A percentile compares a stretch with the other conserved stretches of the same genome.
These are phyloP conservation scores for Ogataea salicorniae DNA, from an alignment of 805 yeast species.

Conservation along the genomic window DNA sequence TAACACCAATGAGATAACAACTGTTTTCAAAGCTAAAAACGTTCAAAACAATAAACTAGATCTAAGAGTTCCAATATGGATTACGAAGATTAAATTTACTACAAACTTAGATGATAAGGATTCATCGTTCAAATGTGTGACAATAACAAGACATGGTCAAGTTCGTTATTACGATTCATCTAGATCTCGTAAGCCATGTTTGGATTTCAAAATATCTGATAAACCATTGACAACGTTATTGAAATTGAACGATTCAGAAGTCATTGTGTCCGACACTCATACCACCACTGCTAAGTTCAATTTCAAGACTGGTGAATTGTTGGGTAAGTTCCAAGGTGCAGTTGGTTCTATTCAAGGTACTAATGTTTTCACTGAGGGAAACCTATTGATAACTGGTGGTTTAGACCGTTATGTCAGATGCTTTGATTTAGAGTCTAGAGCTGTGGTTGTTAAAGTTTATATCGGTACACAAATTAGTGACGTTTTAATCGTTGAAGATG, in stretches of 20 bases:
- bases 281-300: conserved; percentile 56
- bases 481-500: conserved; percentile 46
- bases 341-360: conserved; percentile 60
- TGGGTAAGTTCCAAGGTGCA: conserved; percentile 74
- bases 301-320: conserved; percentile 42
- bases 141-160: conserved; percentile 73
- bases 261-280: conserved; percentile 71
- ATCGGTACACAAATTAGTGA: conserved; percentile 65
- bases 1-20: conserved; percentile 17
- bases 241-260: conserved; percentile 35
- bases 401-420: conserved; percentile 83
- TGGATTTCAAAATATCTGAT: conserved; percentile 49
- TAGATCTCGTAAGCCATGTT: conserved; percentile 63
- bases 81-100: conserved; percentile 50
- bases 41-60: conserved; percentile 78
- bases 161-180: conserved; percentile 67
- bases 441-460: conserved; percentile 64
- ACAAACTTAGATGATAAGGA: conserved; percentile 26
- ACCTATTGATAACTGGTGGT: conserved; percentile 69
- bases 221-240: conserved; percentile 45
- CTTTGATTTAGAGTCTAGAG: conserved; percentile 56
- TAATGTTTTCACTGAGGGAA: conserved; percentile 28
- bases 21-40: conserved; percentile 68
- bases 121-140: conserved; percentile 46
- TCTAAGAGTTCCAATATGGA: conserved; percentile 79